Evolutionary conservation across 495 filamentous ascomycete genomes (phyloP).

Genomic region (Glutinoglossum americanum): DNA sequence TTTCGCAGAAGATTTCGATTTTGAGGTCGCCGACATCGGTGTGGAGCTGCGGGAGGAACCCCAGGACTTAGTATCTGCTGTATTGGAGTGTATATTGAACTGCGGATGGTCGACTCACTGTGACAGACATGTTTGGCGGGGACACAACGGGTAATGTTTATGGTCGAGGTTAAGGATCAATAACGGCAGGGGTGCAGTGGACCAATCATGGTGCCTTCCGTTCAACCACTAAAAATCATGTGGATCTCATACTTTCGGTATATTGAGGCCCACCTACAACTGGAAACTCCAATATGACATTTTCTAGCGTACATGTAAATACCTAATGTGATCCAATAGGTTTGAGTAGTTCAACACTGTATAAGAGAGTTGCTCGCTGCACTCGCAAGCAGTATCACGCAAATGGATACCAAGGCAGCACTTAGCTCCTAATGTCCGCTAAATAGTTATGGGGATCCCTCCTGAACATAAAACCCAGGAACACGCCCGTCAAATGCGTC

Average conservation of each 20-base stretch:
- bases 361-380: no score
- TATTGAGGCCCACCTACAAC: no score
- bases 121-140: neutral
- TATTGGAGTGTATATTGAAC: neutral
- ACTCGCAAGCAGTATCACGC: no score
- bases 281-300: no score
- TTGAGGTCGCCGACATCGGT: constrained; percentile 83
- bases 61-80: neutral
- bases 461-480: no score
- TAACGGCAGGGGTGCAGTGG: neutral
- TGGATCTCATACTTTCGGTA: neutral
- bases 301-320: no score
- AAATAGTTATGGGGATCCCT: no score
- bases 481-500: no score
- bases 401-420: no score
- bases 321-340: no score
- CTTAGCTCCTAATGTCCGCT: no score
- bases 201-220: constrained; percentile 9
- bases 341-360: no score
- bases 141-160: neutral
- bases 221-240: neutral
- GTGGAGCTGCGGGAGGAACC: constrained; percentile 38
- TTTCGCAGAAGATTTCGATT: constrained; percentile 89
- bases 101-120: neutral
- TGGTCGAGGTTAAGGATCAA: neutral